Evolutionary conservation across 768 basidiomycete genomes (phyloP), one percentile per base, ranked within the genome.

Genomic region (Rhodotorula sphaerocarpa): DNA sequence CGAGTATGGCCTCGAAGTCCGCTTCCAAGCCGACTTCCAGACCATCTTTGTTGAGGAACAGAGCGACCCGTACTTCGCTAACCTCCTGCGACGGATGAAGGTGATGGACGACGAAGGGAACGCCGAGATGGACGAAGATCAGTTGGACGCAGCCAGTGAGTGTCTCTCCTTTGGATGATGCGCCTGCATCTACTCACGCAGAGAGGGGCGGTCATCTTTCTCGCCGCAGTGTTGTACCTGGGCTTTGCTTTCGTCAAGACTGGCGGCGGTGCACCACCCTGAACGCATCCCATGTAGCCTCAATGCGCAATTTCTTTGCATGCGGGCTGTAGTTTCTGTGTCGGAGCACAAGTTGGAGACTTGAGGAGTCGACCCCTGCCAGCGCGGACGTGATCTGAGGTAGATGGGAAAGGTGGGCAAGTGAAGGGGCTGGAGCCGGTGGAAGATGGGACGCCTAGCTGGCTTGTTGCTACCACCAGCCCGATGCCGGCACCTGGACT

Each of bases 121-220:
- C 76, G 92, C 88, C 72, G 78, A 87, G 56, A 95, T 97, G 88
- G 84, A 91, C 67, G 86, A 87, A 69, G 86, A 88, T 70, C 92
- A 97, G 76, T 95, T 93, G 89, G 91, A 96, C 72, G 93, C 93
- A 66, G 91, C 90, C n/a, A 96, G 95, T 96, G 76, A 76, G 90
- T 30, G n/a, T n/a, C n/a, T n/a, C n/a, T n/a, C n/a, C 27, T 23
- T 27, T 0, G 7, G 10, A 18, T 7, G 23, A 2, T 41, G 3
- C 25, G 18, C 39, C 31, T 11, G 5, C 6, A 23, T 43, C 9
- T 36, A 27, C 44, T 27, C 33, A 21, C 15, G 16, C 28, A 5
- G 27, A 25, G 27, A 18, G 15, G 14, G n/a, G 3, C 33, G 41
- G 21, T 27, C 41, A 30, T 7, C 18, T 14, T 7, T 11, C 4